A percentile compares a stretch with the other conserved stretches of the same genome.
phyloP scores from a whole-genome alignment of 495 filamentous ascomycete genomes.

The Hypomontagnella submonticulosa region DNA sequence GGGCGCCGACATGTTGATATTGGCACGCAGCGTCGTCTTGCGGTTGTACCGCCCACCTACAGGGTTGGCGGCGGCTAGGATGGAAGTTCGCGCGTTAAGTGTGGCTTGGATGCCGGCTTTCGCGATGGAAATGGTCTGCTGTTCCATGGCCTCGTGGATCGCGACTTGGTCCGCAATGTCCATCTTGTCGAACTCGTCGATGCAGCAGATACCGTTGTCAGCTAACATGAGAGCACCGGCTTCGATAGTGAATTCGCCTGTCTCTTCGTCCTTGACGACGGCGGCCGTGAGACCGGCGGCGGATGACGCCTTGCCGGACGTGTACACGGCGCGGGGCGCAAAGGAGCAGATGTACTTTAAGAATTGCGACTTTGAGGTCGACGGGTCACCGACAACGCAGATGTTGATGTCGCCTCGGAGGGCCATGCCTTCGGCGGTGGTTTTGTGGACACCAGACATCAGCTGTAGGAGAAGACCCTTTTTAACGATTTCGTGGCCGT shows the following conservation, averaged over 20 bases:
- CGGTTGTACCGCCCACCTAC: slow-evolving; percentile 97
- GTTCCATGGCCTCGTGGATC: slow-evolving; percentile 99
- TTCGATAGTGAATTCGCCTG: slow-evolving; percentile 98
- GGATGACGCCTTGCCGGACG: slow-evolving; percentile 96
- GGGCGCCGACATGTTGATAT: slow-evolving; percentile 97
- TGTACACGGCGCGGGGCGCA: slow-evolving; percentile 95
- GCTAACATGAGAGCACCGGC: slow-evolving; percentile 98
- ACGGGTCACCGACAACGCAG: slow-evolving; percentile 97
- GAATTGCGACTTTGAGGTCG: slow-evolving; percentile 98
- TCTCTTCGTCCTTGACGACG: slow-evolving; percentile 97
- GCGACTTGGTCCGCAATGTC: slow-evolving; percentile 97
- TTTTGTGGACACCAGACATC: slow-evolving; percentile 92
- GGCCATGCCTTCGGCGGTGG: slow-evolving; percentile 89
- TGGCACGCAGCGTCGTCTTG: slow-evolving; percentile 89
- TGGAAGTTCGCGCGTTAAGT: slow-evolving; percentile 92
- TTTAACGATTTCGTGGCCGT: slow-evolving; percentile 96
- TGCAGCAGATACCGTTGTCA: slow-evolving; percentile 96
- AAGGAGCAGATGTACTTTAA: slow-evolving; percentile 97
- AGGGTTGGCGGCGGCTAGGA: slow-evolving; percentile 95
- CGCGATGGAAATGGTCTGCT: slow-evolving; percentile 99
- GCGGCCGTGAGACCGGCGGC: slow-evolving; percentile 97
- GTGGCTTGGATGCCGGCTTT: slow-evolving; percentile 99
- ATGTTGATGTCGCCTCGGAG: slow-evolving; percentile 98
- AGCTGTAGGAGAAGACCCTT: slow-evolving; percentile 95
- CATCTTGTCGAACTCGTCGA: slow-evolving; percentile 99